Evolutionary conservation across 352 stramenopile genomes (phyloP), one percentile per base, ranked within the genome.

Genomic region (Phytophthora lateralis): DNA sequence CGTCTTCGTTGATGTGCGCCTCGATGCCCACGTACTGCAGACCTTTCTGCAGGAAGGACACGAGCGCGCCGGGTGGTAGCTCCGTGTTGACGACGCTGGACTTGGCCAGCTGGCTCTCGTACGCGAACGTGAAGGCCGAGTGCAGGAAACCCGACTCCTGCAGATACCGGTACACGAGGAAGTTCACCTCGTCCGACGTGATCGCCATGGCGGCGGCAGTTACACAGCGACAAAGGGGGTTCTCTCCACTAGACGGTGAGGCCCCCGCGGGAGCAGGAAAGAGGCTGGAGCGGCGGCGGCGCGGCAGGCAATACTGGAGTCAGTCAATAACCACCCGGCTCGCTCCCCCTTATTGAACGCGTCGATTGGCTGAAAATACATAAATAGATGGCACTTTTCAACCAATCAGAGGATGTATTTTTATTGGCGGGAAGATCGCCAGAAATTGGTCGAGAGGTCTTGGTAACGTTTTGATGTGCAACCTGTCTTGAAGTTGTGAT

Each of bases 31-130:
- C 83, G 66, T 98, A 98, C 68, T 97, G 94, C 35, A 99, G 77
- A 2, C 97, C 98, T 73, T 99, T 99, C 75, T 99, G 98, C 39
- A 99, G 64, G 74, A 99, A 99, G 12, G 94, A 97, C 41, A 99
- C 95, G 20, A 99, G 83, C 49, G 97, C 97, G 12, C 97, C 97
- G 0, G 97, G 97, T 24, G 98, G 97, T 37, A 99, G 78, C 59
- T 98, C 83, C 35, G 90, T 91, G 60, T 95, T 93, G 49, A 97
- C 89, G 17, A 98, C 90, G 54, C 80, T 95, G 18, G 95, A 96
- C 75, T 98, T 96, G 38, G 89, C 90, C 34, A 99, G 68, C 58
- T 99, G 93, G 39, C 91, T 98, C 75, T 99, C 97, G 65, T 99
- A 98, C 17, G 92, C 94, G 66, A 99, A 99, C n/a, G 96, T 98